Conservation (phyloP, 495 filamentous ascomycete genomes). For the Hamigera avellanea region DNA sequence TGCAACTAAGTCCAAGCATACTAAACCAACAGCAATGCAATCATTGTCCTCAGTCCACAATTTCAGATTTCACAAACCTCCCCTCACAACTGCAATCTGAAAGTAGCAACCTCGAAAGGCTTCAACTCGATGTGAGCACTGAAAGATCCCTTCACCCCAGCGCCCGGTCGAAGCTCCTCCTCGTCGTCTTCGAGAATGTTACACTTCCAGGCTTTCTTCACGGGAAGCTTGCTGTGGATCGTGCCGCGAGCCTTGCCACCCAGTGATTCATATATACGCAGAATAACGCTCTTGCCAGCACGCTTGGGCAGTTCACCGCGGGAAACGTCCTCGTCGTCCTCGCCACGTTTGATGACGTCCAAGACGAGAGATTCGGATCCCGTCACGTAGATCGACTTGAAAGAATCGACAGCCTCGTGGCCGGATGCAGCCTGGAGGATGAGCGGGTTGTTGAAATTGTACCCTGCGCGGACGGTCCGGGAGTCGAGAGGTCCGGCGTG, state of each 20-base stretch:
- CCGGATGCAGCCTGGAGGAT: slow-evolving; percentile 25
- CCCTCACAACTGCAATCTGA: slow-evolving; percentile 55
- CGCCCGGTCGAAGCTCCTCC: slow-evolving; percentile 32
- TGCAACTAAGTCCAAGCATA: too few species aligned
- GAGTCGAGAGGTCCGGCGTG: slow-evolving; percentile 60
- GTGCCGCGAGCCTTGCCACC: slow-evolving; percentile 64
- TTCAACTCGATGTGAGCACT: slow-evolving; percentile 54
- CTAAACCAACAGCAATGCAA: too few species aligned
- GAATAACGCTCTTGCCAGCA: slow-evolving; percentile 64
- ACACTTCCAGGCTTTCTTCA: slow-evolving; percentile 67
- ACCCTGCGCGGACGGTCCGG: slow-evolving; percentile 69
- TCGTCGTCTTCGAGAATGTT: slow-evolving; percentile 60
- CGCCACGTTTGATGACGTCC: slow-evolving; percentile 82
- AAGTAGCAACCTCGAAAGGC: slow-evolving; percentile 88
- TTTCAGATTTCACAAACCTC: too few species aligned
- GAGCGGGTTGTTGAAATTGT: slow-evolving; percentile 82
- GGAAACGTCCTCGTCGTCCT: slow-evolving; percentile 87
- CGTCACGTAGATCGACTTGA: slow-evolving; percentile 43
- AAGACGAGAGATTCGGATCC: slow-evolving; percentile 55
- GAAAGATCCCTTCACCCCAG: slow-evolving; percentile 28
- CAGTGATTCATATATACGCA: slow-evolving; percentile 84
- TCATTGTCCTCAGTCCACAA: too few species aligned
- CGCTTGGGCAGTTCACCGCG: slow-evolving; percentile 54
- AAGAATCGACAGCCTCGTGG: slow-evolving; percentile 10
- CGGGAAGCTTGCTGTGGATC: slow-evolving; percentile 51